These are phyloP conservation scores for Hippophae gyantsensis DNA, from an alignment of 306 rosid species.

Conservation along the genomic window DNA sequence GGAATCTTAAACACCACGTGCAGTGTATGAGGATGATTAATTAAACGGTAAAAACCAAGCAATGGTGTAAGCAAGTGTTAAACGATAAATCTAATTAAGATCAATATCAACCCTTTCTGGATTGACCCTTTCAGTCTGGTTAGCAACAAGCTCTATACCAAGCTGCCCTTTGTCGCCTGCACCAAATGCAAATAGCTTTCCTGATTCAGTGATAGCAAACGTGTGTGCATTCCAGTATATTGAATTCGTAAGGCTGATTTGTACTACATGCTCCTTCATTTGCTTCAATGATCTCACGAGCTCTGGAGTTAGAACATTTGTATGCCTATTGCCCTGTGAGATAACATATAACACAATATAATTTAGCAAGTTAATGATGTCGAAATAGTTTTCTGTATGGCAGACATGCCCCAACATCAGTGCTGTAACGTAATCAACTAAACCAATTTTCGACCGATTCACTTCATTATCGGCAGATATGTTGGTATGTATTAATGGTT, in stretches of 20 bases:
- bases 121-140: conserved; percentile 68
- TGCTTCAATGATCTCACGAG: conserved; percentile 65
- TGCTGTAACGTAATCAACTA: too few species aligned
- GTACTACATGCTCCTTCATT: conserved; percentile 68
- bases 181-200: conserved; percentile 86
- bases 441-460: background rate
- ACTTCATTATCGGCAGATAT: background rate
- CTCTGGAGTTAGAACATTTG: conserved; percentile 62
- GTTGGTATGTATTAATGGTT: background rate
- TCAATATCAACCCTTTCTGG: conserved; percentile 73
- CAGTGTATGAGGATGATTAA: conserved; percentile 38
- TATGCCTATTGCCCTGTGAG: conserved; percentile 56
- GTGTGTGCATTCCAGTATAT: conserved; percentile 94
- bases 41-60: conserved; percentile 23
- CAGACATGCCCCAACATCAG: background rate
- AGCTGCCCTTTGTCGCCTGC: conserved; percentile 94
- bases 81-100: conserved; percentile 38
- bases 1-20: conserved; percentile 40
- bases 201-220: conserved; percentile 83
- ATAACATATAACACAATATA: conserved; percentile 4
- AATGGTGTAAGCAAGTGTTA: background rate
- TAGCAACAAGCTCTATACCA: conserved; percentile 60
- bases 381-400: background rate
- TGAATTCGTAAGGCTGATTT: conserved; percentile 82
- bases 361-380: conserved; percentile 1